Base-by-base conservation (phyloP, 83 land plant genomes). In the Larix sibirica region DNA sequence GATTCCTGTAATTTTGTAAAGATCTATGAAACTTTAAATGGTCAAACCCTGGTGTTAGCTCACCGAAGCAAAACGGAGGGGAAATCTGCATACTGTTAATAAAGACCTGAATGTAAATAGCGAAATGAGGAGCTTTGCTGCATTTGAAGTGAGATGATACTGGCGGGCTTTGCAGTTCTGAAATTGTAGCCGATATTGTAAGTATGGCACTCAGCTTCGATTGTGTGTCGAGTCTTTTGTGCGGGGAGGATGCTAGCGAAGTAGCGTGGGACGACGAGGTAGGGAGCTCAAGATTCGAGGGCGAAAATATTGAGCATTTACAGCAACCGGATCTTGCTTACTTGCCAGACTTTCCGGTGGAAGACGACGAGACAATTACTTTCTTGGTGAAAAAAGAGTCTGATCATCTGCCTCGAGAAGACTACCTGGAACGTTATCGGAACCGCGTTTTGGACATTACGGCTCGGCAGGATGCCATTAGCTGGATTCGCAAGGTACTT, bases 401-500 rank as follows among this genome's bases (percentile, higher is more conserved):
- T 18, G 89, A 86, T 78, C 89, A 89, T 61, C 47, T 90, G 84
- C 94, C 94, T 14, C 62, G 23, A 36, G 70, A 62, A 40, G 94
- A 84, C 44, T 93, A 93, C 63, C 20, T 85, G 16, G 61, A 71
- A 62, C 90, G 89, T 68, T 77, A 89, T 70, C 69, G 67, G n/a
- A 84, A 28, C 73, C 90, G 90, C 23, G 82, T 42, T 56, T 63
- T 91, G 84, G 92, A 91, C 60, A 2, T 88, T 21, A 84, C 83
- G 74, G 81, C 87, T 23, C 88, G 95, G 78, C 85, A 50, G 56
- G 84, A 86, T 20, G 90, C 90, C 76, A 81, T 93, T 67, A 85
- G 85, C 85, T 93, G 94, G 95, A 89, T 93, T 65, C 38, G n/a
- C 23, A 93, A 91, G 95, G 95, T 93, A 77, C n/a, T n/a, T 50